Percentiles rank a stretch among this genome's conserved stretches.
Evolutionary conservation across 139 green algal species (phyloP).

Genomic region (Closterium sp.): DNA sequence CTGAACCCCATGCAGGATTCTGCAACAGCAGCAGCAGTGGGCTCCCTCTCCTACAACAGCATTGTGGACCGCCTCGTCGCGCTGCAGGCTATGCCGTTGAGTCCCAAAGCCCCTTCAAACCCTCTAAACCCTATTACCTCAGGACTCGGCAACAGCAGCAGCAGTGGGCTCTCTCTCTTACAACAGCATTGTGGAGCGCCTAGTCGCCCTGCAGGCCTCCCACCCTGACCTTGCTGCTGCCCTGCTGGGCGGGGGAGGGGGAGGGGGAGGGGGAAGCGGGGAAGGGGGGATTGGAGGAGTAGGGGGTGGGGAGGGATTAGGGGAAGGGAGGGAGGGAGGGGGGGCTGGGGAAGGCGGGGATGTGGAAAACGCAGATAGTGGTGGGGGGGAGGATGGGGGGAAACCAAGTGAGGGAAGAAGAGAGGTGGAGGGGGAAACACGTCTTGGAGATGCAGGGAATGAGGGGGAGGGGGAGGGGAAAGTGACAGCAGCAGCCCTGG

Average conservation of each 20-base stretch:
- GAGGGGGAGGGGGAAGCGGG: not conserved
- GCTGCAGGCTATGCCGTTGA: too few species aligned
- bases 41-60: constrained; percentile 77
- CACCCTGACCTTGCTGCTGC: not conserved
- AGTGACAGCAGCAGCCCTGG: not conserved
- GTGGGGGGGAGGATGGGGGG: not conserved
- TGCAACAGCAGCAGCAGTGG: constrained; percentile 38
- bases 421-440: not conserved
- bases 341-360: not conserved
- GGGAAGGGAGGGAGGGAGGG: not conserved
- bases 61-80: constrained; percentile 69
- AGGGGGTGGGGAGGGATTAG: not conserved
- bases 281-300: not conserved
- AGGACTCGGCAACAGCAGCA: constrained; percentile 35
- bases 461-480: too few species aligned
- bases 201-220: constrained; percentile 58
- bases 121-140: not conserved
- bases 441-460: not conserved
- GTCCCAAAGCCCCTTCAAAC: too few species aligned
- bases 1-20: constrained; percentile 29
- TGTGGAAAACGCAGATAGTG: not conserved
- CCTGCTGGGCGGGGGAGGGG: not conserved
- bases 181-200: constrained; percentile 76
- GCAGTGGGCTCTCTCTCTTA: constrained; percentile 65
- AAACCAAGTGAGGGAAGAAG: not conserved